phyloP scores from a whole-genome alignment of 768 basidiomycete species.

The Russula foetens region DNA sequence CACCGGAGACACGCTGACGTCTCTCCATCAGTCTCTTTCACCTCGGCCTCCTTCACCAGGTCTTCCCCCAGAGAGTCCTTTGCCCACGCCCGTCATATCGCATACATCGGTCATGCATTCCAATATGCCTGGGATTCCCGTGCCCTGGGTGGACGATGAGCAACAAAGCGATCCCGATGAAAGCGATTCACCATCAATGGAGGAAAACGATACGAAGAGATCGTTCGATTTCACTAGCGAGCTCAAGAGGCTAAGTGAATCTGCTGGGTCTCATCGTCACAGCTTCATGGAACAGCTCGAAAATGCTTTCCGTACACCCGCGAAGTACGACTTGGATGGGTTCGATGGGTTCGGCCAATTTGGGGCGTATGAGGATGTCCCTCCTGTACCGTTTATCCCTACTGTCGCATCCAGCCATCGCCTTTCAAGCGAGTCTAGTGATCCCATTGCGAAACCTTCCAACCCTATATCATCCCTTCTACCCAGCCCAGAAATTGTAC shows the following conservation, averaged over 20 bases:
- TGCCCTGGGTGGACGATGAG: constrained; percentile 38
- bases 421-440: constrained; percentile 16
- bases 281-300: constrained; percentile 81
- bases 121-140: constrained; percentile 35
- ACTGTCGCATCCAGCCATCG: constrained; percentile 14
- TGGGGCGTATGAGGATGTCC: constrained; percentile 32
- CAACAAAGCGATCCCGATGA: constrained; percentile 36
- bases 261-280: constrained; percentile 54
- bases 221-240: constrained; percentile 85
- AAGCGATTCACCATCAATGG: constrained; percentile 31
- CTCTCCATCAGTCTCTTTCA: constrained; percentile 5
- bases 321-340: constrained; percentile 52
- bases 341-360: constrained; percentile 38
- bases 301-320: constrained; percentile 70
- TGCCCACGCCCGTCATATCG: constrained; percentile 26
- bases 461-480: constrained; percentile 2
- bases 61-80: constrained; percentile 34
- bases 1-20: constrained; percentile 32
- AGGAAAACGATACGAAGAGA: constrained; percentile 64
- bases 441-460: background rate
- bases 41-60: constrained; percentile 32
- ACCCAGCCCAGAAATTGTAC: constrained; percentile 17
- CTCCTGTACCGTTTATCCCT: constrained; percentile 48
- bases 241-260: constrained; percentile 58
- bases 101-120: constrained; percentile 10